Evolutionary conservation across 371 early-diverging fungal species (phyloP).

Genomic region (Apophysomyces elegans): DNA sequence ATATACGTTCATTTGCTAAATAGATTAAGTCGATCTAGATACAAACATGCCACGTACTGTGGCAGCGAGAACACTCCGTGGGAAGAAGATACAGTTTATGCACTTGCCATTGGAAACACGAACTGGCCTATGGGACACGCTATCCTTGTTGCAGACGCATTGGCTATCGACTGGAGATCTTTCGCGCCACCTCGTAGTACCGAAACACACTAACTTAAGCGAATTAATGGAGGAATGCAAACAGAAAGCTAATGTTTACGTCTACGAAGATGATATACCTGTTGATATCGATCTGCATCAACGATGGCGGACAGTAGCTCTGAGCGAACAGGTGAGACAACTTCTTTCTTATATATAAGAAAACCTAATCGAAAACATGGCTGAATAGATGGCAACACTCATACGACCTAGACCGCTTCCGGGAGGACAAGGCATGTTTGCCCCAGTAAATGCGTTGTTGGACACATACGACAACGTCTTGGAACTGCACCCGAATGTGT

Average conservation of each 20-base stretch:
- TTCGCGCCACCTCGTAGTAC: neutral
- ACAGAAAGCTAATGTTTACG: neutral
- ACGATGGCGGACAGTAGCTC: neutral
- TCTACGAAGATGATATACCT: neutral
- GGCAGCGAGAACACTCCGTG: neutral
- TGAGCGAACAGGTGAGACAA: neutral
- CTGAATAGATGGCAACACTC: neutral
- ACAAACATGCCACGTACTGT: conserved; percentile 22
- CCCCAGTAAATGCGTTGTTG: conserved; percentile 1
- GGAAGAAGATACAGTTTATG: conserved; percentile 27
- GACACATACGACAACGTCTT: neutral
- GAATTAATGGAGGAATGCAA: neutral
- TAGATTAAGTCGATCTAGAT: neutral
- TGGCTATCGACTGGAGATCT: conserved; percentile 10
- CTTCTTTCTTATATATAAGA: neutral
- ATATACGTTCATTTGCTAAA: neutral
- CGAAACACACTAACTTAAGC: neutral
- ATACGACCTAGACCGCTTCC: neutral
- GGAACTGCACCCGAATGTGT: neutral
- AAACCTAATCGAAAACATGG: neutral
- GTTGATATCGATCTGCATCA: neutral
- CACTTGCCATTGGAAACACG: conserved; percentile 35
- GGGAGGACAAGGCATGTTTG: conserved; percentile 6
- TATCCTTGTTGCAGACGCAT: conserved; percentile 22
- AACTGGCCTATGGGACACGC: conserved; percentile 22